A percentile compares a stretch with the other conserved stretches of the same genome.
These are phyloP conservation scores for Grammothele lineata DNA, from an alignment of 768 basidiomycete genomes.

Conservation along the genomic window DNA sequence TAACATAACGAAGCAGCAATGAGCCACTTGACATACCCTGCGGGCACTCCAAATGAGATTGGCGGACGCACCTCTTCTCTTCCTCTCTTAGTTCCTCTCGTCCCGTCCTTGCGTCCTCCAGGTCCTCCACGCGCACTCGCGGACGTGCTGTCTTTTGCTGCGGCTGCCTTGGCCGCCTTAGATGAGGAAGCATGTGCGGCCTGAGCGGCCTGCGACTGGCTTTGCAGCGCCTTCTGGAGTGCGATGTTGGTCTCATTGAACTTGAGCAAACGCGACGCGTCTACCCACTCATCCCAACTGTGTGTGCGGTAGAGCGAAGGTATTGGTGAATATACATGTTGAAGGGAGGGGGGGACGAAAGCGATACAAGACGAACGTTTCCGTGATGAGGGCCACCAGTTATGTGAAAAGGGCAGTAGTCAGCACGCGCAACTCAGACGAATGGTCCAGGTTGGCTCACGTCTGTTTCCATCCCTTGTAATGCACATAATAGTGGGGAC, in stretches of 20 bases:
- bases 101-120: slow-evolving; percentile 53
- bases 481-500: slow-evolving; percentile 91
- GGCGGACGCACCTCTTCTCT: slow-evolving; percentile 60
- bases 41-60: background rate
- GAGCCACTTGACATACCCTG: too few relatives aligned
- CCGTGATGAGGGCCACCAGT: too few relatives aligned
- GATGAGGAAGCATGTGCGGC: slow-evolving; percentile 33
- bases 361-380: too few relatives aligned
- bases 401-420: background rate
- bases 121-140: slow-evolving; percentile 15
- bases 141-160: slow-evolving; percentile 14
- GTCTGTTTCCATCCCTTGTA: slow-evolving; percentile 99
- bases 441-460: slow-evolving; percentile 40
- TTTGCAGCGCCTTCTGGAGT: slow-evolving; percentile 64
- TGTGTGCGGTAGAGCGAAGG: background rate
- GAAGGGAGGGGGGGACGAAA: too few relatives aligned
- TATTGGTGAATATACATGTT: too few relatives aligned
- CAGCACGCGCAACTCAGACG: background rate
- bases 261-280: slow-evolving; percentile 75
- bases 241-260: slow-evolving; percentile 75
- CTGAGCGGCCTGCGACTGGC: slow-evolving; percentile 38
- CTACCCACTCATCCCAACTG: slow-evolving; percentile 99
- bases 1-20: background rate
- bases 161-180: slow-evolving; percentile 21
- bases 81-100: slow-evolving; percentile 62